phyloP scores from a whole-genome alignment of 345 rosid species.

The Clausena lansium region DNA sequence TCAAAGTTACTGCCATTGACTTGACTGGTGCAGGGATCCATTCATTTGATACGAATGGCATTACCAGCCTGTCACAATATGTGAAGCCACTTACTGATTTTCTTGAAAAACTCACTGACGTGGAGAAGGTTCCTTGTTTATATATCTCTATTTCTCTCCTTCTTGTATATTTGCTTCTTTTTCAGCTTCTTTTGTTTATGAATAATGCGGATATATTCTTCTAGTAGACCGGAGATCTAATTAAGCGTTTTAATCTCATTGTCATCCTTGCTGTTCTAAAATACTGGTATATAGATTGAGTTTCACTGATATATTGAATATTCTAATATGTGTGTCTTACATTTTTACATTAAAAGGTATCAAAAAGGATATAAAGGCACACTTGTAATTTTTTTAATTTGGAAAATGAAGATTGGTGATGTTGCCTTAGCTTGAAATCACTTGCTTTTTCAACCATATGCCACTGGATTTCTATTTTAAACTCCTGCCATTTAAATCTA shows the following conservation, averaged over 20 bases:
- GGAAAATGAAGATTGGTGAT: neutral
- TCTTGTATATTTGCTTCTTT: neutral
- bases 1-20: slow-evolving; percentile 84
- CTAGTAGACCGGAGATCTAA: neutral
- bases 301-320: neutral
- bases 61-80: slow-evolving; percentile 74
- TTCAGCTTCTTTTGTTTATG: slow-evolving; percentile 6
- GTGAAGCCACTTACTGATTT: slow-evolving; percentile 81
- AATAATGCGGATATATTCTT: neutral
- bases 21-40: slow-evolving; percentile 92
- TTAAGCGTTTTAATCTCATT: slow-evolving; percentile 1
- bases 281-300: neutral
- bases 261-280: neutral
- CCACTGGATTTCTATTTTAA: neutral
- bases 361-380: neutral
- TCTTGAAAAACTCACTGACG: slow-evolving; percentile 64
- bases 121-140: slow-evolving; percentile 59
- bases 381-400: neutral
- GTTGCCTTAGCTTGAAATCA: slow-evolving; percentile 5
- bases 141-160: slow-evolving; percentile 14
- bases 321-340: neutral
- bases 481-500: neutral
- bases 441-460: neutral
- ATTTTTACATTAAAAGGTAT: neutral
- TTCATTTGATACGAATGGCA: slow-evolving; percentile 62